Conservation (phyloP, 2,329 filamentous ascomycete genomes). For the Fusarium veterinarium region DNA sequence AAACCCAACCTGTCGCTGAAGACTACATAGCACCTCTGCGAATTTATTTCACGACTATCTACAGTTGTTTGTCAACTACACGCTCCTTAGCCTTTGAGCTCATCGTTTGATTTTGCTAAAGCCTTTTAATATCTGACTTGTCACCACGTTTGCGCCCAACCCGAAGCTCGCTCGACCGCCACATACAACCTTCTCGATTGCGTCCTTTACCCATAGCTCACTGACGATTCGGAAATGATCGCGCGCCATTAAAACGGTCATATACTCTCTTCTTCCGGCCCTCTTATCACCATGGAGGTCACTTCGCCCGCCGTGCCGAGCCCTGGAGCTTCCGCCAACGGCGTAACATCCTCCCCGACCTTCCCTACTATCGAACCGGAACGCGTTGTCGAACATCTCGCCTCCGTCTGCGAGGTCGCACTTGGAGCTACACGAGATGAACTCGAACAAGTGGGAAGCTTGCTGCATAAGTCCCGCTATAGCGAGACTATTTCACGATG, state of each 20-base stretch:
- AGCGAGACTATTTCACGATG: conserved; percentile 88
- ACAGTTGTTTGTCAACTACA: conserved; percentile 23
- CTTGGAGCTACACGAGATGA: conserved; percentile 82
- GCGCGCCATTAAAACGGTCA: conserved; percentile 36
- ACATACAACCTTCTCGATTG: conserved; percentile 24
- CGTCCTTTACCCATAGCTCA: conserved; percentile 20
- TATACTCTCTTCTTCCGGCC: conserved; percentile 21
- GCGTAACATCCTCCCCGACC: conserved; percentile 55
- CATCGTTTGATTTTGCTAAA: conserved; percentile 26
- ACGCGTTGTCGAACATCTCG: conserved; percentile 77
- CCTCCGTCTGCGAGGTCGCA: conserved; percentile 76
- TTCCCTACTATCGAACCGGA: conserved; percentile 73
- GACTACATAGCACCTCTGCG: conserved; percentile 30
- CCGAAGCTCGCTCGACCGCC: conserved; percentile 20
- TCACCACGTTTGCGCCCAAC: conserved; percentile 25
- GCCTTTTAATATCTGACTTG: conserved; percentile 31
- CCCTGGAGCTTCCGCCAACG: conserved; percentile 56
- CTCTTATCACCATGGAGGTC: conserved; percentile 62
- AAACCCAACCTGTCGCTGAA: conserved; percentile 19
- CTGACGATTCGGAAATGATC: conserved; percentile 47
- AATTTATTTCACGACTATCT: conserved; percentile 15
- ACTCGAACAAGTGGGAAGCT: conserved; percentile 81
- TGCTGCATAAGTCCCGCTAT: conserved; percentile 79
- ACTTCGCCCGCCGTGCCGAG: conserved; percentile 58
- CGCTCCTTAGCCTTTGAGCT: conserved; percentile 38